phyloP scores from a whole-genome alignment of 2,329 filamentous ascomycete genomes.

The Neophaeococcomyces mojaviensis region DNA sequence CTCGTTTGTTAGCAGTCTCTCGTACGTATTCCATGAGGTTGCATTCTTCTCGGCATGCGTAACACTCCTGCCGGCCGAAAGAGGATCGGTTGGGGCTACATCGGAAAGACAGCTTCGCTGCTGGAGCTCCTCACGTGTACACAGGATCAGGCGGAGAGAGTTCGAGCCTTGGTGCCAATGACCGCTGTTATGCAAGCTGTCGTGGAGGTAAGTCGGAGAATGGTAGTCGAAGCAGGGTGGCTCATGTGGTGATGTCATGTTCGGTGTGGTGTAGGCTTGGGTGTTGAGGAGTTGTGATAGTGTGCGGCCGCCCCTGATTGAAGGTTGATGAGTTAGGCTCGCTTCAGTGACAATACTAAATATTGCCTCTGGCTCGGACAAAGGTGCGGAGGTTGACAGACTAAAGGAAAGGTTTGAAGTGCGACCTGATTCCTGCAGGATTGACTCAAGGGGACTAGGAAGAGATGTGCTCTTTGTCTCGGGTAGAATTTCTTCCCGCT shows the following conservation, averaged over 20 bases:
- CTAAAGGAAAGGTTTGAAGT: too few species aligned
- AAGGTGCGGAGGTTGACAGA: too few species aligned
- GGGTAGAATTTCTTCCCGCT: too few species aligned
- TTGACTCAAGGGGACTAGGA: too few species aligned
- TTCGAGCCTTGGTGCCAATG: slow-evolving; percentile 36
- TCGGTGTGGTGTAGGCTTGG: slow-evolving; percentile 26
- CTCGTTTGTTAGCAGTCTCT: slow-evolving; percentile 1
- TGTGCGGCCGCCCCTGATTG: slow-evolving; percentile 19
- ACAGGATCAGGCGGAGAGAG: slow-evolving; percentile 31
- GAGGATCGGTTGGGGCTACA: not conserved
- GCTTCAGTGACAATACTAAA: not conserved
- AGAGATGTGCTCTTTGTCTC: too few species aligned
- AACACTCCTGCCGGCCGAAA: not conserved
- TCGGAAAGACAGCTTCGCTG: not conserved
- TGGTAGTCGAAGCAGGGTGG: slow-evolving; percentile 21
- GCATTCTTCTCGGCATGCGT: slow-evolving; percentile 18
- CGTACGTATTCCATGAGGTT: not conserved
- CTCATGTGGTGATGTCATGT: slow-evolving; percentile 27
- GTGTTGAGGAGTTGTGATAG: slow-evolving; percentile 27
- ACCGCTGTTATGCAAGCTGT: slow-evolving; percentile 19
- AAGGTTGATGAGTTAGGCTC: not conserved
- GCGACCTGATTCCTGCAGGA: too few species aligned
- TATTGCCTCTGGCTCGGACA: too few species aligned
- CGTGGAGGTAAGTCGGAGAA: slow-evolving; percentile 11
- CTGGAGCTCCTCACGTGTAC: slow-evolving; percentile 18